Conservation (phyloP, 768 basidiomycete species). For the Suillus ampliporus region DNA sequence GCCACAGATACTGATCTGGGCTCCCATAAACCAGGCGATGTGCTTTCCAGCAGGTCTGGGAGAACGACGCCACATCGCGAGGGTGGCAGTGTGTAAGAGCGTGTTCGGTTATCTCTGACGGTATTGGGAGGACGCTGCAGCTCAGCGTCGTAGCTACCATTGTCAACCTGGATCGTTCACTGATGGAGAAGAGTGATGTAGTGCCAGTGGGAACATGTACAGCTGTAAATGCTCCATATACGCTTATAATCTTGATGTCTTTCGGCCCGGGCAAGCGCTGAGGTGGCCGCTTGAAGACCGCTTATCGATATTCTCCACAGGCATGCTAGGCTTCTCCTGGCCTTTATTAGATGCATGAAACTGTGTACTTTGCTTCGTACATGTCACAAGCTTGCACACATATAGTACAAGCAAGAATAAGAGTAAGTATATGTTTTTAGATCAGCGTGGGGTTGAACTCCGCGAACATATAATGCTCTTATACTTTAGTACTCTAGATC, state of each 20-base stretch:
- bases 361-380: too few species aligned
- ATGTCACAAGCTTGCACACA: too few species aligned
- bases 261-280: background rate
- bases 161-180: background rate
- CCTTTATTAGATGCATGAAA: too few species aligned
- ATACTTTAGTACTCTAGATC: too few species aligned
- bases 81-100: slow-evolving; percentile 62
- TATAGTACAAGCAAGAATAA: too few species aligned
- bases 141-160: slow-evolving; percentile 14
- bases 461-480: too few species aligned
- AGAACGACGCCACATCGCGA: slow-evolving; percentile 62
- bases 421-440: too few species aligned
- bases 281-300: too few species aligned
- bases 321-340: too few species aligned
- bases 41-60: slow-evolving; percentile 57
- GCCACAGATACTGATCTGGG: slow-evolving; percentile 70
- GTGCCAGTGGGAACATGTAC: background rate
- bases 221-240: background rate
- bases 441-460: too few species aligned
- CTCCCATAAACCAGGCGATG: slow-evolving; percentile 53
- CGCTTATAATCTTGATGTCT: background rate
- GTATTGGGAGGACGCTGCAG: slow-evolving; percentile 46
- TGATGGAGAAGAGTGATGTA: background rate
- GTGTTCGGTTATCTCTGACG: slow-evolving; percentile 64
- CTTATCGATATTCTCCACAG: too few species aligned